Percentiles rank a stretch among this genome's conserved stretches.
These are phyloP conservation scores for Ceratocystis cacaofunesta DNA, from an alignment of 2,329 filamentous ascomycete genomes.

Conservation along the genomic window DNA sequence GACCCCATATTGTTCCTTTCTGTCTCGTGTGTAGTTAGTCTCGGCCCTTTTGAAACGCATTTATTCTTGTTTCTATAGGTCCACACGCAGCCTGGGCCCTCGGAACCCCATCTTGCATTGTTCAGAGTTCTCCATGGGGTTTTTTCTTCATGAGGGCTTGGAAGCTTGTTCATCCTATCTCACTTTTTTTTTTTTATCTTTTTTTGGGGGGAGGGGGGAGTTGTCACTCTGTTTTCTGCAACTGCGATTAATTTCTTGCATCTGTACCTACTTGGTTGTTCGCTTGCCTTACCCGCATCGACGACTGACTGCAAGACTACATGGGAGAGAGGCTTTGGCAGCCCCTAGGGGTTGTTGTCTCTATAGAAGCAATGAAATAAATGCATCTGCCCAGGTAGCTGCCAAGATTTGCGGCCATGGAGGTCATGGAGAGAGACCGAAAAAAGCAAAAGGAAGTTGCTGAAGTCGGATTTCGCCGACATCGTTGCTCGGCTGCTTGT, in stretches of 20 bases:
- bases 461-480: constrained; percentile 1
- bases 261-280: too few species aligned
- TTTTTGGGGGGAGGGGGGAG: too few species aligned
- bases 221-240: too few species aligned
- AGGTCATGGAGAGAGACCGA: not conserved
- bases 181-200: not conserved
- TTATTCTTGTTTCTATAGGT: not conserved
- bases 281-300: too few species aligned
- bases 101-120: not conserved
- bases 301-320: too few species aligned
- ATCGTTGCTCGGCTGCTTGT: not conserved
- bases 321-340: too few species aligned
- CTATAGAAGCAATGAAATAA: too few species aligned
- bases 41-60: not conserved
- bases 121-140: not conserved
- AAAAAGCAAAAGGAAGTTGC: not conserved
- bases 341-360: too few species aligned
- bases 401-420: too few species aligned
- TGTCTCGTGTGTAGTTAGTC: not conserved
- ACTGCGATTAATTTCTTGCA: too few species aligned
- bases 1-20: not conserved
- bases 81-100: not conserved
- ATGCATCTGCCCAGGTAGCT: too few species aligned
- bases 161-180: constrained; percentile 4
- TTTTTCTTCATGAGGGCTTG: not conserved